These are phyloP conservation scores for Leonotis leonurus DNA, from an alignment of 257 asterid species.

Conservation along the genomic window DNA sequence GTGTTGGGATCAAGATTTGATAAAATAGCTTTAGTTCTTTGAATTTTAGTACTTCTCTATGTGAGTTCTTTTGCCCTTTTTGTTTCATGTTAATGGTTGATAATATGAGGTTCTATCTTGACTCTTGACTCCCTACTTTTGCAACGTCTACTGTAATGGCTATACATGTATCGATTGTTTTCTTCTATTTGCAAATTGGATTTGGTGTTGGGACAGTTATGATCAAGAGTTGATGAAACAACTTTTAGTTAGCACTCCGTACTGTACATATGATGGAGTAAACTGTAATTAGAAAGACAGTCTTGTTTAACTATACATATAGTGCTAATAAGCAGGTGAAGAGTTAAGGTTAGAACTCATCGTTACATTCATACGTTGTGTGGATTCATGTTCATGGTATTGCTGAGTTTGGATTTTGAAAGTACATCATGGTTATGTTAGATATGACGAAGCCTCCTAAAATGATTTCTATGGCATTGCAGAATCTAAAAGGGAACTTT, in stretches of 20 bases:
- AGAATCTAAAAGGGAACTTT: slow-evolving; percentile 29
- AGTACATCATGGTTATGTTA: no score
- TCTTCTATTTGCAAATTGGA: neutral
- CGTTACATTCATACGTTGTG: neutral
- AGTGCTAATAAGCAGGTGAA: neutral
- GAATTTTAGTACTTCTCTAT: neutral
- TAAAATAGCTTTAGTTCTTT: neutral
- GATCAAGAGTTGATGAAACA: neutral
- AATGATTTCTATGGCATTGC: slow-evolving; percentile 22
- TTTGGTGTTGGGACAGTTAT: neutral
- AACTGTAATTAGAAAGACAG: neutral
- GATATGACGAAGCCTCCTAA: neutral
- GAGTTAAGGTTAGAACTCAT: neutral
- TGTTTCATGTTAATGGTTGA: neutral
- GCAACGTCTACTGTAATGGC: neutral
- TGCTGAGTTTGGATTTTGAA: no score
- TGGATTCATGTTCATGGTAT: neutral
- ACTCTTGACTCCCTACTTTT: neutral
- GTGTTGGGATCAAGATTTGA: neutral
- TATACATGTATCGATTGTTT: neutral
- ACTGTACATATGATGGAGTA: no score
- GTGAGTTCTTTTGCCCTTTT: neutral
- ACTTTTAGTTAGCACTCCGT: neutral
- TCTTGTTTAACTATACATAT: neutral
- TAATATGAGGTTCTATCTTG: neutral